Base-by-base conservation (phyloP, 306 rosid genomes). In the Quillaja saponaria region DNA sequence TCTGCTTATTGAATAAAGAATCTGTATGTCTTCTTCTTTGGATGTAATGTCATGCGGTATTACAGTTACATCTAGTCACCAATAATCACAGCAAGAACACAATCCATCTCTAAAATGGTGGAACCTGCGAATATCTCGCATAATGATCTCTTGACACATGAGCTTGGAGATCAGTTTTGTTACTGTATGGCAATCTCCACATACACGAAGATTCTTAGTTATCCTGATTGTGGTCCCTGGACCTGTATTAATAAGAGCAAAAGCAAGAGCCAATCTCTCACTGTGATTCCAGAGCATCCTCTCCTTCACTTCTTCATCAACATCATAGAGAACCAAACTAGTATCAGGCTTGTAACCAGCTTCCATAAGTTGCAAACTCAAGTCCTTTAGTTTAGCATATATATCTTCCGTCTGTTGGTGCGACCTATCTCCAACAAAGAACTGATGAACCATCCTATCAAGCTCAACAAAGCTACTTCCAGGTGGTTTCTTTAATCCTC, bases 261-360 rank as follows among this genome's bases (percentile, higher is more conserved):
- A 78, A 64, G 81, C 84, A 73, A 80, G 85, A 7, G 89, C 85
- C 74, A 83, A 60, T 56, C 83, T 75, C 63, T 83, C 80, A 10
- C 90, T 78, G 46, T 76, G 90, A 74, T 60, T 77, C 85, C 87
- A 86, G 34, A 86, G 87, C 77, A 83, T 81, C 67, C 71, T 80
- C 76, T 86, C 85, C 72, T 83, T 78, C 31, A 64, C 66, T 71
- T 81, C 77, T 69, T 76, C 82, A 40, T 74, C 78, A 38, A 86
- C 82, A 77, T 86, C 87, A 19, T 66, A 71, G 25, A 83, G 75
- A 48, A 81, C 87, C 19, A 80, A 81, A 67, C 77, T 66, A 20
- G 87, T 86, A 64, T 83, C 89, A 17, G 89, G 83, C 68, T 64
- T 76, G 81, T 83, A 77, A 34, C 89, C 90, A 31, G 57, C 75